Conservation (phyloP, 1,284 basidiomycete genomes). For the Afroboletus lepidellus region DNA sequence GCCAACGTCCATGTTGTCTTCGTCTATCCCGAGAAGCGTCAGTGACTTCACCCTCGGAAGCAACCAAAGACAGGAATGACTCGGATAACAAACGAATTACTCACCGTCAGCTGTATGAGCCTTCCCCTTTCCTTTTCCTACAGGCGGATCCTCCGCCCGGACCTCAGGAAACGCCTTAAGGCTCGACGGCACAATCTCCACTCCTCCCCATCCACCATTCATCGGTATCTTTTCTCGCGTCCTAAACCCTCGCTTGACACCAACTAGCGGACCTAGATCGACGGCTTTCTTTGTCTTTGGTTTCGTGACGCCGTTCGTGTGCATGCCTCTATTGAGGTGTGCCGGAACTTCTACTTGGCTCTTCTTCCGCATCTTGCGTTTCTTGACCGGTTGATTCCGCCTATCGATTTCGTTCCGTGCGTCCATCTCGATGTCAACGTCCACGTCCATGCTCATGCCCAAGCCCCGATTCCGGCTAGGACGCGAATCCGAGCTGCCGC, state of each 20-base stretch:
- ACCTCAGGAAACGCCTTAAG: constrained; percentile 18
- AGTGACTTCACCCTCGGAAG: constrained; percentile 1
- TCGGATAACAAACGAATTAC: constrained; percentile 6
- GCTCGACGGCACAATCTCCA: constrained; percentile 49
- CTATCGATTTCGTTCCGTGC: constrained; percentile 5
- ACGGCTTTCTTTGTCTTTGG: constrained; percentile 21
- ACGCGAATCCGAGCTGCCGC: constrained; percentile 8
- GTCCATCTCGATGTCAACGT: constrained; percentile 29
- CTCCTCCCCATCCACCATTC: constrained; percentile 60
- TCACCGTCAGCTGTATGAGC: constrained; percentile 25
- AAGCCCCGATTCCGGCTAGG: constrained; percentile 17
- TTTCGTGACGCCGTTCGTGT: neutral
- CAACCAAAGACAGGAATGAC: neutral
- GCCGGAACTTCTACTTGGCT: neutral
- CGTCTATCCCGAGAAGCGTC: constrained; percentile 11
- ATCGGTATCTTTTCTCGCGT: constrained; percentile 52
- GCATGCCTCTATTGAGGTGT: constrained; percentile 4
- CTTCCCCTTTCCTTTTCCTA: constrained; percentile 27
- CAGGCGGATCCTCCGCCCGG: constrained; percentile 4
- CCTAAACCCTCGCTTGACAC: constrained; percentile 63
- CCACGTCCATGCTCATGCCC: constrained; percentile 29
- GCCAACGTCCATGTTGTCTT: constrained; percentile 1
- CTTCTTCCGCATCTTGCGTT: constrained; percentile 24
- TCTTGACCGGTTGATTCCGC: constrained; percentile 17
- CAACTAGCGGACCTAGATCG: constrained; percentile 71